Evolutionary conservation across 1,139 yeast genomes (phyloP).

Genomic region (Pneumocystis carinii): DNA sequence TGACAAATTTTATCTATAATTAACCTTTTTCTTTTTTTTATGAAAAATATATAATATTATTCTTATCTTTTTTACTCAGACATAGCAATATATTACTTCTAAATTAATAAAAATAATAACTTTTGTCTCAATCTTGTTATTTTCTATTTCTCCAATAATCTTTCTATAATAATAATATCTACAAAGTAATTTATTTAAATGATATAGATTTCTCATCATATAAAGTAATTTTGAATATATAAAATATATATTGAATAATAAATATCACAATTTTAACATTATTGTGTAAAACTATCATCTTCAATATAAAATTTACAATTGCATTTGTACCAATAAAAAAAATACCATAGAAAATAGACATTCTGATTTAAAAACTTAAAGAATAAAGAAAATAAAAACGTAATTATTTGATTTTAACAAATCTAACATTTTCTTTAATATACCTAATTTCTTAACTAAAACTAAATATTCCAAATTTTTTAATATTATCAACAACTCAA

Average conservation of each 20-base stretch:
- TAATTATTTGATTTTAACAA: slow-evolving; percentile 33
- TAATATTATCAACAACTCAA: slow-evolving; percentile 50
- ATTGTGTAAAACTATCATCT: slow-evolving; percentile 50
- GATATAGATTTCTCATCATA: slow-evolving; percentile 72
- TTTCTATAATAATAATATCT: slow-evolving; percentile 54
- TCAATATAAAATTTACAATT: slow-evolving; percentile 65
- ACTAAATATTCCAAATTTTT: slow-evolving; percentile 89
- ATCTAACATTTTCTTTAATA: slow-evolving; percentile 57
- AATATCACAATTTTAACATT: slow-evolving; percentile 81
- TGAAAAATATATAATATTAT: slow-evolving; percentile 54
- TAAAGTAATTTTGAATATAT: slow-evolving; percentile 80
- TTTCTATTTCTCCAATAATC: slow-evolving; percentile 39
- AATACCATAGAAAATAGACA: slow-evolving; percentile 51
- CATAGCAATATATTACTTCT: slow-evolving; percentile 90
- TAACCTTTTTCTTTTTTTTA: slow-evolving; percentile 66
- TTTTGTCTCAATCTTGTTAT: slow-evolving; percentile 48
- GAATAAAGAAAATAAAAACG: background rate
- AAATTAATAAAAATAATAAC: slow-evolving; percentile 90
- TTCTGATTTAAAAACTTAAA: slow-evolving; percentile 36
- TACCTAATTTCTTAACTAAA: slow-evolving; percentile 72
- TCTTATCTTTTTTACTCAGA: slow-evolving; percentile 49
- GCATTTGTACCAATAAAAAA: slow-evolving; percentile 90
- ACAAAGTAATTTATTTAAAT: slow-evolving; percentile 84
- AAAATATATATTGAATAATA: slow-evolving; percentile 92
- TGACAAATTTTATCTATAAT: slow-evolving; percentile 99